Evolutionary conservation across 805 yeast genomes (phyloP).

Genomic region (Hanseniaspora taiwanica): DNA sequence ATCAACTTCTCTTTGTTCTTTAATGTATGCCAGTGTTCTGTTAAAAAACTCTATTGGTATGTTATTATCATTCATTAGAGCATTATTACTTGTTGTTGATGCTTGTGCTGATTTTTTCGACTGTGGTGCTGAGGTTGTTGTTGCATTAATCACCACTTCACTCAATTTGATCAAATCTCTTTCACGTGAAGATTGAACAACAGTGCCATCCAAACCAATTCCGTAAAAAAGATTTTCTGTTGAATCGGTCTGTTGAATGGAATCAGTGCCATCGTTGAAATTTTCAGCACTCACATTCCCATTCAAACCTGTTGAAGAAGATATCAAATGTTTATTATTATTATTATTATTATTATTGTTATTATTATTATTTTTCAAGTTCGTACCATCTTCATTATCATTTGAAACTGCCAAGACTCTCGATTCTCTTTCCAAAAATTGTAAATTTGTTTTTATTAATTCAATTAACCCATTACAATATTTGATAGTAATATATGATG

Average conservation of each 20-base stretch:
- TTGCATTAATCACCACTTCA: background rate
- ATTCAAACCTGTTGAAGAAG: no score
- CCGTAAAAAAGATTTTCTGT: no score
- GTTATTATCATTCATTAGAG: slow-evolving; percentile 7
- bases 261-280: no score
- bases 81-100: no score
- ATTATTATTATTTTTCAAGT: background rate
- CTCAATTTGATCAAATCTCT: background rate
- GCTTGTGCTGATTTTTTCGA: no score
- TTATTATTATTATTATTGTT: no score
- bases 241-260: no score
- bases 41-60: background rate
- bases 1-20: slow-evolving; percentile 55
- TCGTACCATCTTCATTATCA: slow-evolving; percentile 4
- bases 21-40: slow-evolving; percentile 35
- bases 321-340: no score
- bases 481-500: slow-evolving; percentile 46
- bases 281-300: no score
- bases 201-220: slow-evolving; percentile 19
- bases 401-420: slow-evolving; percentile 6
- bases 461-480: slow-evolving; percentile 82
- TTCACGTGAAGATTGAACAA: background rate
- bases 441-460: slow-evolving; percentile 53
- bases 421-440: slow-evolving; percentile 27
- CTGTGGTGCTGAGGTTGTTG: background rate